These are phyloP conservation scores for Lizonia empirigonia DNA, from an alignment of 2,329 filamentous ascomycete species.

Conservation along the genomic window DNA sequence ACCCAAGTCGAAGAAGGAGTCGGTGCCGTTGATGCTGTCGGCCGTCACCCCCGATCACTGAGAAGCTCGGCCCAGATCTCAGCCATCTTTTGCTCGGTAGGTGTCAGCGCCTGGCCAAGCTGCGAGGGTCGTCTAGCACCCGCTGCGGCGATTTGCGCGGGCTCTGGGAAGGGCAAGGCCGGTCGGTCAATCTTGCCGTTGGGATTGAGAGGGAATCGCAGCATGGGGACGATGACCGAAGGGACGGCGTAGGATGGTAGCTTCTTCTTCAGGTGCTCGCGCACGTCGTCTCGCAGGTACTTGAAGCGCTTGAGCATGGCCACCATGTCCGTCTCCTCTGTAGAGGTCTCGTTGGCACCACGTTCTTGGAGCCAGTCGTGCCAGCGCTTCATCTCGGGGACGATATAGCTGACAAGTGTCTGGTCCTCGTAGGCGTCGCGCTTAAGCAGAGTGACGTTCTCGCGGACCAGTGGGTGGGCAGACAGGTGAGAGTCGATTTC, in stretches of 20 bases:
- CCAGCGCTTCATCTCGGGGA: slow-evolving; percentile 81
- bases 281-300: slow-evolving; percentile 63
- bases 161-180: slow-evolving; percentile 79
- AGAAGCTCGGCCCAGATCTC: slow-evolving; percentile 76
- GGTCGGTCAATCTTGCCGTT: slow-evolving; percentile 78
- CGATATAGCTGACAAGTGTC: slow-evolving; percentile 86
- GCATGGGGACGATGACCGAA: slow-evolving; percentile 72
- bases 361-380: slow-evolving; percentile 64
- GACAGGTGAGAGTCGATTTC: slow-evolving; percentile 89
- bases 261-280: slow-evolving; percentile 72
- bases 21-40: slow-evolving; percentile 67
- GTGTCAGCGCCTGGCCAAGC: slow-evolving; percentile 54
- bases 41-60: slow-evolving; percentile 62
- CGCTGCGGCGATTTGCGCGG: slow-evolving; percentile 66
- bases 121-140: slow-evolving; percentile 54
- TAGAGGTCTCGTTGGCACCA: slow-evolving; percentile 46
- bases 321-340: slow-evolving; percentile 58
- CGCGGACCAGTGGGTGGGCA: slow-evolving; percentile 74
- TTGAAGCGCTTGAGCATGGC: slow-evolving; percentile 66
- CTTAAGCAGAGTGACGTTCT: slow-evolving; percentile 84
- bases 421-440: slow-evolving; percentile 85
- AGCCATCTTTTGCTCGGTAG: slow-evolving; percentile 71
- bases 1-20: slow-evolving; percentile 78
- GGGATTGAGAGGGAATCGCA: slow-evolving; percentile 70
- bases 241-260: slow-evolving; percentile 78